Evolutionary conservation across 2,329 filamentous ascomycete genomes (phyloP), one percentile per base, ranked within the genome.

Genomic region (Drechslera avenae): DNA sequence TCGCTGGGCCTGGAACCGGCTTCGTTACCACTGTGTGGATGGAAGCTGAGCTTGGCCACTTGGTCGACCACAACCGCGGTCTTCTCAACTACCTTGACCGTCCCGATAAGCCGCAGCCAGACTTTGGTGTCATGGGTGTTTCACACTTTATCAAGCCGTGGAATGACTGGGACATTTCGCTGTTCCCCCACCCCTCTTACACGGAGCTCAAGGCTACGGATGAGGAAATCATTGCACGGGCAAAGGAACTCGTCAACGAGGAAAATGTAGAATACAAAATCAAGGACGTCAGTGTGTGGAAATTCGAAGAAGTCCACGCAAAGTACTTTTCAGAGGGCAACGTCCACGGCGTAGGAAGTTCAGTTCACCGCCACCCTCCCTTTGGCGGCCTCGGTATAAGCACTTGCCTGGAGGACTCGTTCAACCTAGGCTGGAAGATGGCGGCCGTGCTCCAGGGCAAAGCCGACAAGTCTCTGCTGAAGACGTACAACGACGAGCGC

Each of bases 361-460:
- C 50, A 0, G 39, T 42, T 3, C 75, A 78, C 54, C 78, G 76
- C 1, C 76, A 78, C 59, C 73, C 67, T 23, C 83, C 83, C 30
- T 86, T 86, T 61, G 83, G 82, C 0, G 84, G 83, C 1, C 84
- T 87, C 61, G 85, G 86, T 9, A 87, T 88, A 83, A 88, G 88
- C 61, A 80, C 86, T 2, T 81, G 78, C 26, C 85, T 88, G 80
- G 83, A 86, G 60, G 85, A 88, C 63, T 71, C 75, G 9, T 82
- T 76, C 65, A 82, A 81, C 54, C 70, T 82, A 1, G 78, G 75
- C 17, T 82, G 80, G 79, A 83, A 83, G 59, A 64, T 82, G 5
- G 21, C 50, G 8, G 32, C 30, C 17, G 50, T 46, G 6, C 16
- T 46, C 21, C 14, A 41, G n/a, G 42, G 36, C 16, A 40, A 41